Base-by-base conservation (phyloP, 306 rosid genomes). In the Alnus rubra region DNA sequence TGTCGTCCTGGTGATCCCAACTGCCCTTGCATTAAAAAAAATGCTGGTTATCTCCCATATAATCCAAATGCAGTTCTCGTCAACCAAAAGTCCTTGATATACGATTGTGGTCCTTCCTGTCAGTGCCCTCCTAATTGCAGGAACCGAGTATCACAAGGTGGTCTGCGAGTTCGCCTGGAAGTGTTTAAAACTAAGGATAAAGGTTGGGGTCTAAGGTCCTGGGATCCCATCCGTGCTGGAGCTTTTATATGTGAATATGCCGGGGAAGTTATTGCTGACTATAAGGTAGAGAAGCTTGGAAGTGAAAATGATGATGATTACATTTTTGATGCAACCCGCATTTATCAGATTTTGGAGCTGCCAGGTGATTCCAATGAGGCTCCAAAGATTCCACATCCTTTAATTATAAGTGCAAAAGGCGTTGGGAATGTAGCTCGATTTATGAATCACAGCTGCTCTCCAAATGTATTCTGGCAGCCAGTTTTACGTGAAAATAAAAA, bases 91-190 rank as follows among this genome's bases (percentile, higher is more conserved):
- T 82, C 98, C 5, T 88, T 88, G 58, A 54, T 92, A 54, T 80
- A 89, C 82, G 98, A 94, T 83, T 94, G 97, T 47, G 98, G 91
- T 73, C 79, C 90, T 3, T 58, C 87, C 52, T 90, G 95, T 79
- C 82, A 16, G n/a, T 88, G 96, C 81, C 37, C 62, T 81, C 91
- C 90, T 50, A 87, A 30, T 71, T 91, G 96, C 86, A 85, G 84
- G 82, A 89, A 87, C 76, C 89, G 91, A 83, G 89, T 84, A 16
- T 88, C 91, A 55, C 96, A 89, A 35, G 16, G 73, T 55, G 93
- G 91, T 71, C 55, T 88, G 60, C 89, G 81, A 78, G 79, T 71
- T 18, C 79, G 55, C 64, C 39, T 91, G 82, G 96, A 91, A 75
- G 90, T 91, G 59, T 91, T 84, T 85, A 91, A 74, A 79, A 88